Base-by-base conservation (phyloP, 169 alveolate genomes). In the Cryptosporidium ryanae region DNA sequence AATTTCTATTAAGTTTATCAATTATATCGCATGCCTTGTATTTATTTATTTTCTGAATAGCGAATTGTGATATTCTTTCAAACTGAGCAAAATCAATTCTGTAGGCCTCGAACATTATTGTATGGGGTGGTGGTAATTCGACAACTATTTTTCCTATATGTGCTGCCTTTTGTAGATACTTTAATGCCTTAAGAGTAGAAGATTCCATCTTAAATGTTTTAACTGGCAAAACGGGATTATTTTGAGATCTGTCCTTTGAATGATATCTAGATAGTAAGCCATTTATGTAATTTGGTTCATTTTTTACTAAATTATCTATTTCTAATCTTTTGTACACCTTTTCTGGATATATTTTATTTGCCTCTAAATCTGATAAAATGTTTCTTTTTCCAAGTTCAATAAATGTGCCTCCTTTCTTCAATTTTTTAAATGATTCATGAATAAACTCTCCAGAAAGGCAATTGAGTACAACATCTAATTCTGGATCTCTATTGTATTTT, bases 381-480 rank as follows among this genome's bases (percentile, higher is more conserved):
- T 31, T 63, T 55, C 87, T 55, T 61, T 76, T 76, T 8, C 87
- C 87, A 15, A 76, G 29, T 54, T 87, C 91, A 44, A 87, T 50
- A 55, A 87, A 87, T 31, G 65, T 63, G n/a, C 91, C 91, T 1
- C 52, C 82, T 34, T 10, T n/a, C 10, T 63, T 46, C 50, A 87
- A 2, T 29, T 81, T 48, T n/a, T 76, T 50, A 49, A 87, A 54
- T 17, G 91, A 87, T 15, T 29, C 84, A 18, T 64, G 34, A 71
- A 87, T 87, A 71, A 66, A 81, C 49, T 70, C 64, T 0, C 91
- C 91, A 55, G 66, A 59, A 52, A 87, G 84, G 63, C 91, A 87
- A 64, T 87, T 87, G 27, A 87, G 52, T 12, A 87, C 91, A 29
- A 76, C 38, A 82, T 84, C 91, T 6, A 84, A 38, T 70, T 27